These are phyloP conservation scores for Kurtzmaniella natalensis DNA, from an alignment of 1,139 yeast genomes.

Conservation along the genomic window DNA sequence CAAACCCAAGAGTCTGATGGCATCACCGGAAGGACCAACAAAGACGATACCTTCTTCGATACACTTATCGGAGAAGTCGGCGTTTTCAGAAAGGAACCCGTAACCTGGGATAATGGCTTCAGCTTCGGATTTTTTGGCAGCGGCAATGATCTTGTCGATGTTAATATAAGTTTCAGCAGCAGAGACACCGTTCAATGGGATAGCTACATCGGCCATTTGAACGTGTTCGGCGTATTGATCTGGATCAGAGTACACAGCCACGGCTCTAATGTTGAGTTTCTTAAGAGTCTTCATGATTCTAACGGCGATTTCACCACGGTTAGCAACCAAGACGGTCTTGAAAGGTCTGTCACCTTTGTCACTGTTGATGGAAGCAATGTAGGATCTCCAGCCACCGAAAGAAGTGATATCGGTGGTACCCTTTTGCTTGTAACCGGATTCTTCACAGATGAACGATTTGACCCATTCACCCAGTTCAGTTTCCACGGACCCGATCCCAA, in stretches of 20 bases:
- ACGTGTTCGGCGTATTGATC: constrained; percentile 90
- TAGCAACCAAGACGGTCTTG: constrained; percentile 83
- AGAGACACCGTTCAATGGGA: constrained; percentile 73
- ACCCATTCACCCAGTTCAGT: constrained; percentile 76
- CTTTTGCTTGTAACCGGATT: constrained; percentile 64
- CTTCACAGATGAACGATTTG: constrained; percentile 93
- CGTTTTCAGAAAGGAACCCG: constrained; percentile 94
- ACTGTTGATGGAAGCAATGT: constrained; percentile 26
- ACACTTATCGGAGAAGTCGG: constrained; percentile 90
- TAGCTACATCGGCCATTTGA: constrained; percentile 70
- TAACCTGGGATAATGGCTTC: constrained; percentile 97
- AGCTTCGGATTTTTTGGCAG: constrained; percentile 78
- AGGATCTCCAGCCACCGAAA: constrained; percentile 85
- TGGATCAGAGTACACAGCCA: constrained; percentile 87
- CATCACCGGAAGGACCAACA: constrained; percentile 93
- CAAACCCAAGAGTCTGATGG: constrained; percentile 84
- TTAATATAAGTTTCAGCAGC: constrained; percentile 90
- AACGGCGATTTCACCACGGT: constrained; percentile 97
- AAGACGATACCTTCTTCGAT: constrained; percentile 77
- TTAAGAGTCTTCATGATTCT: constrained; percentile 85
- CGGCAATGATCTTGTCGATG: constrained; percentile 76
- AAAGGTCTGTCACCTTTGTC: constrained; percentile 52
- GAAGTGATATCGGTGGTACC: constrained; percentile 77
- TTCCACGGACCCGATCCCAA: constrained; percentile 92
- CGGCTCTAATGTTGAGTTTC: constrained; percentile 68